phyloP scores from a whole-genome alignment of 2,329 filamentous ascomycete genomes.

The Botrytis squamosa region DNA sequence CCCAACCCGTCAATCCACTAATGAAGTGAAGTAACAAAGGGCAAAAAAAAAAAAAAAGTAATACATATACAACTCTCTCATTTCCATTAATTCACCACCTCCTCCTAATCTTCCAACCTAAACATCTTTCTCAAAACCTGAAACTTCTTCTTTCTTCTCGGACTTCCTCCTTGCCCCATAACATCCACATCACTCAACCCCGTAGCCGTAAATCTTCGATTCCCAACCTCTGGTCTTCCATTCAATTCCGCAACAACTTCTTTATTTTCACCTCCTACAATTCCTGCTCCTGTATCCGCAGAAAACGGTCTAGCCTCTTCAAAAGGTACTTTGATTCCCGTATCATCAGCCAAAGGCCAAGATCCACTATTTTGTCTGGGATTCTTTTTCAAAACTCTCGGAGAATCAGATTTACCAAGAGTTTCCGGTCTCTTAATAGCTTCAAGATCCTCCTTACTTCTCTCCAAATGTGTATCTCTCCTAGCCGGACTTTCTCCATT shows the following conservation, averaged over 20 bases:
- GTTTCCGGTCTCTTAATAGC: constrained; percentile 9
- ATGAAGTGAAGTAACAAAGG: not conserved
- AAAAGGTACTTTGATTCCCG: constrained; percentile 28
- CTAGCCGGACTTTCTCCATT: constrained; percentile 59
- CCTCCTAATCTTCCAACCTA: constrained; percentile 51
- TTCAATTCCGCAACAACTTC: constrained; percentile 21
- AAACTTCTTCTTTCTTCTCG: constrained; percentile 65
- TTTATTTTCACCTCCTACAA: constrained; percentile 23
- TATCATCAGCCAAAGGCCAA: constrained; percentile 48
- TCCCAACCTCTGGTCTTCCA: constrained; percentile 29
- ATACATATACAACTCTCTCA: not conserved
- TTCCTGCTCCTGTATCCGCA: constrained; percentile 19
- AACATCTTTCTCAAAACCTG: constrained; percentile 65
- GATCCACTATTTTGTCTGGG: constrained; percentile 42
- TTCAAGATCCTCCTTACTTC: constrained; percentile 53
- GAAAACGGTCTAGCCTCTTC: constrained; percentile 38
- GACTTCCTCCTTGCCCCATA: constrained; percentile 17
- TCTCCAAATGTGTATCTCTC: constrained; percentile 61
- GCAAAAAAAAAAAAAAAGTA: too few species aligned
- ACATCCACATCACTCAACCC: constrained; percentile 30
- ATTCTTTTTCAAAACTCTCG: constrained; percentile 49
- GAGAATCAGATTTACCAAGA: constrained; percentile 28
- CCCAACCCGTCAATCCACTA: not conserved
- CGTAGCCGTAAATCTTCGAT: constrained; percentile 33
- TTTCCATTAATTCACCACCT: not conserved